Conservation (phyloP, 2,329 filamentous ascomycete species). For the Fusarium sp. region DNA sequence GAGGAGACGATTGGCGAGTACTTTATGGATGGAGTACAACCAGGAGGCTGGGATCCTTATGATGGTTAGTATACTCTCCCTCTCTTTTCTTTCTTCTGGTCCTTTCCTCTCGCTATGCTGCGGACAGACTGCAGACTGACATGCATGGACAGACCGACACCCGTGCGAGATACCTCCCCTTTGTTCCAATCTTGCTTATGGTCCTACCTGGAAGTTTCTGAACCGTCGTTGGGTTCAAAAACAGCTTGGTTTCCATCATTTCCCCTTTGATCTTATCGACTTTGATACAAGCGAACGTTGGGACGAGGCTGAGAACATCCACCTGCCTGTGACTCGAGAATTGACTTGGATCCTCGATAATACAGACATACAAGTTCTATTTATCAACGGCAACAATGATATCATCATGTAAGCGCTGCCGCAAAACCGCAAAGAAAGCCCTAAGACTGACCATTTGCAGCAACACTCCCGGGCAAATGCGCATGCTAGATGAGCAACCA, state of each 20-base stretch:
- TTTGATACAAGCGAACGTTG: conserved; percentile 22
- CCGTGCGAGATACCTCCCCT: conserved; percentile 19
- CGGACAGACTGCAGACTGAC: neutral
- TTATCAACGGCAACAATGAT: conserved; percentile 30
- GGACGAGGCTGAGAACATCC: conserved; percentile 17
- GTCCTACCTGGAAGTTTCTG: conserved; percentile 30
- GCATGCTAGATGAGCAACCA: conserved; percentile 22
- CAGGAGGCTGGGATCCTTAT: conserved; percentile 38
- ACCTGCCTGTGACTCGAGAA: conserved; percentile 31
- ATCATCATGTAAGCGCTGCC: conserved; percentile 21
- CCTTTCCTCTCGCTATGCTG: too few species aligned
- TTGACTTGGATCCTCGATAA: conserved; percentile 27
- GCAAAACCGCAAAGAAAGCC: rapidly evolving
- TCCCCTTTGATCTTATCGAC: conserved; percentile 22
- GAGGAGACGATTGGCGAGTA: conserved; percentile 21
- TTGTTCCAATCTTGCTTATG: conserved; percentile 28
- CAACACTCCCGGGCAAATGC: conserved; percentile 36
- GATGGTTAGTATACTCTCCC: conserved; percentile 6
- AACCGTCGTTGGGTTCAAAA: conserved; percentile 34
- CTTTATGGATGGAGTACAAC: conserved; percentile 10
- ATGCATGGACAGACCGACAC: conserved; percentile 5
- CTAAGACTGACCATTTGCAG: neutral
- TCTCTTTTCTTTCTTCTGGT: too few species aligned
- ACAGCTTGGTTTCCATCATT: conserved; percentile 20
- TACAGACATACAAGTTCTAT: conserved; percentile 15